Evolutionary conservation across 306 rosid species (phyloP), one percentile per base, ranked within the genome.

Genomic region (Pyrus communis): DNA sequence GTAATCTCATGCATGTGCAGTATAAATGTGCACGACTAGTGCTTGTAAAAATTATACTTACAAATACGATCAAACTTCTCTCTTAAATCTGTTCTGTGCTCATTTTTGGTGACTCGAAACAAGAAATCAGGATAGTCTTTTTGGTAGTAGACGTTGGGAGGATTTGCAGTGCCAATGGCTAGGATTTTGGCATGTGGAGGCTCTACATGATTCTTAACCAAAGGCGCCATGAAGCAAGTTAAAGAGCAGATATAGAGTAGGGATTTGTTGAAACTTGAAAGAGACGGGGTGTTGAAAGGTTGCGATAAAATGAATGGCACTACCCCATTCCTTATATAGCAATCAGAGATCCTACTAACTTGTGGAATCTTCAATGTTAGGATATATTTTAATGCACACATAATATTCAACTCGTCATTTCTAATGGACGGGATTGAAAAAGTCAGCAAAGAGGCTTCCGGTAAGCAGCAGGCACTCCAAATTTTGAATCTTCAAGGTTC

Each of bases 11-110:
- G 42, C 42, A 38, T 38, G 42, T 42, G 17, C 5, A 15, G 11
- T 28, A 27, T 12, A 62, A 4, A 11, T 4, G 15, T 27, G 6
- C 19, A 5, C 0, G 8, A 27, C 4, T n/a, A 33, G 18, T 42
- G 13, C 15, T 12, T 45, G 51, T 3, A 59, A 14, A 3, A 55
- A 11, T 3, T 14, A 38, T 14, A 49, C 79, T 75, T 85, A 83
- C 89, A 87, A 6, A 87, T 85, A 42, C 86, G 86, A 4, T 76
- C 76, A 11, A 87, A 45, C 70, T 78, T 82, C 18, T 12, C 35
- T 13, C 17, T 61, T 4, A 61, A 15, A 10, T 22, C 21, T 4
- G 35, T 61, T 8, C 4, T 27, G 18, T 61, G 35, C 4, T 61
- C 35, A 18, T 11, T 25, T 11, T 61, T 61, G 1, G 35, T 27